These are phyloP conservation scores for Peronospora belbahrii DNA, from an alignment of 352 stramenopile genomes.

Conservation along the genomic window DNA sequence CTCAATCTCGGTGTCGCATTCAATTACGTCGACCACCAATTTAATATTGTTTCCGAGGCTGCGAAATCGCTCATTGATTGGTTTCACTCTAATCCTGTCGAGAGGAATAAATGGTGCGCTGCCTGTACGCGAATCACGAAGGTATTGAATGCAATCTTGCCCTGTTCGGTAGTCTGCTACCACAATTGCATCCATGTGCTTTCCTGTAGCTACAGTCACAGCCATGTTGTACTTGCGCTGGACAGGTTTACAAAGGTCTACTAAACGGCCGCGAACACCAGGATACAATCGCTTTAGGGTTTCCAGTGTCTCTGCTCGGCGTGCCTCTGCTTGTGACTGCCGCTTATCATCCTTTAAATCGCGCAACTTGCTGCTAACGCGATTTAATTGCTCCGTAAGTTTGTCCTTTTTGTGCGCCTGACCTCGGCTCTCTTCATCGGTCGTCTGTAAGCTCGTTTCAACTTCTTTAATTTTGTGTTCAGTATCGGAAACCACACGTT, in stretches of 20 bases:
- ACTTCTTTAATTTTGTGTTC: constrained; percentile 46
- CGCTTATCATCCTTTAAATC: constrained; percentile 89
- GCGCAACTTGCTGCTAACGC: constrained; percentile 82
- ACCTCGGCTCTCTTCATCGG: constrained; percentile 54
- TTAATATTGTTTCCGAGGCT: constrained; percentile 88
- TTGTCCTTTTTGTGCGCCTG: constrained; percentile 54
- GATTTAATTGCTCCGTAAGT: constrained; percentile 55
- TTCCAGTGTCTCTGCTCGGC: constrained; percentile 68
- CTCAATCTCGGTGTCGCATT: constrained; percentile 88
- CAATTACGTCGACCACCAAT: constrained; percentile 93
- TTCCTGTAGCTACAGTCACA: constrained; percentile 95
- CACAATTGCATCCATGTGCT: constrained; percentile 93
- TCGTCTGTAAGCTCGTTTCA: constrained; percentile 41
- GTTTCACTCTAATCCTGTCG: constrained; percentile 89
- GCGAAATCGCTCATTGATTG: constrained; percentile 91
- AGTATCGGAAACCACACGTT: constrained; percentile 56
- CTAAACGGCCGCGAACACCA: constrained; percentile 91
- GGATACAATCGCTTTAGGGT: constrained; percentile 82
- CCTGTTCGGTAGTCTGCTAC: constrained; percentile 72
- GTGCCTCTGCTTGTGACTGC: constrained; percentile 88
- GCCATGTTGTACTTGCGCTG: constrained; percentile 96
- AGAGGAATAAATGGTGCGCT: constrained; percentile 96
- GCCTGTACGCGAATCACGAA: constrained; percentile 92
- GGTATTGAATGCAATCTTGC: constrained; percentile 88
- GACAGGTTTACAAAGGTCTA: constrained; percentile 95